phyloP scores from a whole-genome alignment of 805 yeast species.

The Hyphopichia homilentoma region DNA sequence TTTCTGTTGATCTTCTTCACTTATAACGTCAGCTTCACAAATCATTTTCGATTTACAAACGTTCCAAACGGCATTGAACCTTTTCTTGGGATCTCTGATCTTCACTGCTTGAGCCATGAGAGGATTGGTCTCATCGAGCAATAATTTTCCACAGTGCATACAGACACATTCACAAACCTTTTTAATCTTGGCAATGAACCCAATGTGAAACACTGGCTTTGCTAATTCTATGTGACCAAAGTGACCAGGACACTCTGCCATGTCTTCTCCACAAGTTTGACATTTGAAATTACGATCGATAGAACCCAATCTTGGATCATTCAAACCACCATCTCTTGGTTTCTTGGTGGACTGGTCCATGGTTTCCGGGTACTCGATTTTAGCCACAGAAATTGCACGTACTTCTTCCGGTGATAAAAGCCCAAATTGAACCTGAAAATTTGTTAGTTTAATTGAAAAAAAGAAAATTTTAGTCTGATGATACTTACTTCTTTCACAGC shows the following conservation, averaged over 20 bases:
- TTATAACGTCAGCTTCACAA: slow-evolving; percentile 84
- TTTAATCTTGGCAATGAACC: slow-evolving; percentile 91
- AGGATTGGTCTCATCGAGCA: slow-evolving; percentile 79
- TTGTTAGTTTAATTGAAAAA: neutral
- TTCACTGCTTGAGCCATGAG: slow-evolving; percentile 83
- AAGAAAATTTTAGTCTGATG: neutral
- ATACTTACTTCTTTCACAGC: slow-evolving; percentile 85
- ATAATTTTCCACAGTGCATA: slow-evolving; percentile 96
- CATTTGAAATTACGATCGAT: slow-evolving; percentile 96
- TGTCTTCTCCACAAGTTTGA: slow-evolving; percentile 98
- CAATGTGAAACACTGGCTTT: slow-evolving; percentile 97
- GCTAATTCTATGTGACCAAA: slow-evolving; percentile 98
- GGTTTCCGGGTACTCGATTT: slow-evolving; percentile 98
- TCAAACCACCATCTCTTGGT: slow-evolving; percentile 95
- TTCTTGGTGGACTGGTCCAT: slow-evolving; percentile 96
- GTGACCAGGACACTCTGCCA: slow-evolving; percentile 99
- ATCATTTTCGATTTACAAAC: slow-evolving; percentile 88
- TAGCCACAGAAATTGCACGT: slow-evolving; percentile 96
- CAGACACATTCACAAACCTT: slow-evolving; percentile 95
- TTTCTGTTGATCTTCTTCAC: slow-evolving; percentile 48
- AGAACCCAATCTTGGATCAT: slow-evolving; percentile 95
- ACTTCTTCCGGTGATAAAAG: slow-evolving; percentile 93
- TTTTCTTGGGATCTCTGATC: slow-evolving; percentile 89
- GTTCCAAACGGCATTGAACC: slow-evolving; percentile 96
- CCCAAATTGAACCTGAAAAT: slow-evolving; percentile 81